Percentiles rank a stretch among this genome's conserved stretches.
phyloP scores from a whole-genome alignment of 345 rosid species.

The Eucalyptus caleyi region DNA sequence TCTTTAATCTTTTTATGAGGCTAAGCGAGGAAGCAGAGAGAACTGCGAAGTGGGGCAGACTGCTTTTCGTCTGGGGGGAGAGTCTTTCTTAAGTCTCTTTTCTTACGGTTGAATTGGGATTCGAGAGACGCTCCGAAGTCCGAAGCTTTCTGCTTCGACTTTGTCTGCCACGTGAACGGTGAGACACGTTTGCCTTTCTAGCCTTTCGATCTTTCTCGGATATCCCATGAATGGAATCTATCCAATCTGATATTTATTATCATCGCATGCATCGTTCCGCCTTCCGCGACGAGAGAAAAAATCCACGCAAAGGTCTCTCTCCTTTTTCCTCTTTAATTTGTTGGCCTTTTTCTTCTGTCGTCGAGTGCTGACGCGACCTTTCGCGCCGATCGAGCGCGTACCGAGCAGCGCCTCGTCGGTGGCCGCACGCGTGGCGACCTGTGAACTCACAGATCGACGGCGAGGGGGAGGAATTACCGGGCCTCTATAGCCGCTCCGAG shows the following conservation, averaged over 20 bases:
- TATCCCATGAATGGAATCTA: background rate
- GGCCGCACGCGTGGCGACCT: background rate
- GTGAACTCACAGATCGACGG: background rate
- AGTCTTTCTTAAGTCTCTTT: background rate
- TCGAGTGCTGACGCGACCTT: background rate
- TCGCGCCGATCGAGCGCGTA: background rate
- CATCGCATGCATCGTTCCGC: background rate
- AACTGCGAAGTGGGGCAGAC: background rate
- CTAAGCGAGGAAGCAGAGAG: background rate
- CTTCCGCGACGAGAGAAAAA: background rate
- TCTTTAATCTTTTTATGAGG: background rate
- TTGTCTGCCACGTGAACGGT: conserved; percentile 55
- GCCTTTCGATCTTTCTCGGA: background rate
- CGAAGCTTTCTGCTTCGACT: background rate
- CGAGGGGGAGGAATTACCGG: background rate
- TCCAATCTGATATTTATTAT: background rate
- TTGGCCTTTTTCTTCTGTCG: background rate
- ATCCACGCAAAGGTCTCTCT: background rate
- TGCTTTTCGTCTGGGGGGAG: background rate
- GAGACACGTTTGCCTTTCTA: background rate
- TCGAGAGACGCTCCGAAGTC: background rate
- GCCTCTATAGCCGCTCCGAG: background rate
- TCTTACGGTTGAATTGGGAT: background rate
- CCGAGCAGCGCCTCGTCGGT: background rate
- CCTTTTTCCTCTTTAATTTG: background rate